phyloP scores from a whole-genome alignment of 2,329 filamentous ascomycete genomes.

The Alternaria incomplexa region DNA sequence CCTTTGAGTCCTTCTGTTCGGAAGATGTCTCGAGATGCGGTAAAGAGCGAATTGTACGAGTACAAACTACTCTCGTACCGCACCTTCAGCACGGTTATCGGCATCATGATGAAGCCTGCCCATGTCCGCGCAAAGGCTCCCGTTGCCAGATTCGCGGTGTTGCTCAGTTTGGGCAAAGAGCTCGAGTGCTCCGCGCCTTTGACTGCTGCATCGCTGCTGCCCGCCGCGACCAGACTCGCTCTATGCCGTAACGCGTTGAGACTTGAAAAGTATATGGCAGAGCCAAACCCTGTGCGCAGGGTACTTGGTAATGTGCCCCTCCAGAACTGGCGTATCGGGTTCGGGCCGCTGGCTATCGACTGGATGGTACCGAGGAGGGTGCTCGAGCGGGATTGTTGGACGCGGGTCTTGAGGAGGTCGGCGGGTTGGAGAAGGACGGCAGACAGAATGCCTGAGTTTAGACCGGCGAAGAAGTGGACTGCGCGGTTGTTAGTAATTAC shows the following conservation, averaged over 20 bases:
- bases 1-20: constrained; percentile 75
- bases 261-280: constrained; percentile 90
- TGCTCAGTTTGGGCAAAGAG: constrained; percentile 79
- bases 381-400: constrained; percentile 81
- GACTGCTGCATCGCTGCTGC: constrained; percentile 16
- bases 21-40: constrained; percentile 77
- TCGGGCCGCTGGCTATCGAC: constrained; percentile 69
- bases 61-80: constrained; percentile 92
- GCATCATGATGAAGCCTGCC: constrained; percentile 92
- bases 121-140: constrained; percentile 84
- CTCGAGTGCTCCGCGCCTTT: constrained; percentile 60
- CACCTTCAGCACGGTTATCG: constrained; percentile 94
- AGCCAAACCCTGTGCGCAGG: constrained; percentile 91
- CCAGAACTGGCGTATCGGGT: constrained; percentile 80
- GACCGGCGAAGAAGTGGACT: constrained; percentile 85
- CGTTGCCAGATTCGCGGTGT: constrained; percentile 82
- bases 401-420: constrained; percentile 93
- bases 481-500: background rate
- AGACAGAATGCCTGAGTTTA: constrained; percentile 84
- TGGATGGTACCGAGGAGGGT: constrained; percentile 72
- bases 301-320: constrained; percentile 90
- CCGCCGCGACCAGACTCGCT: constrained; percentile 50
- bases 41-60: constrained; percentile 75
- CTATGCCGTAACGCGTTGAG: constrained; percentile 82
- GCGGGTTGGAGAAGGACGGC: constrained; percentile 92